Evolutionary conservation across 495 filamentous ascomycete species (phyloP), one percentile per base, ranked within the genome.

Genomic region (Penicillium egyptiacum): DNA sequence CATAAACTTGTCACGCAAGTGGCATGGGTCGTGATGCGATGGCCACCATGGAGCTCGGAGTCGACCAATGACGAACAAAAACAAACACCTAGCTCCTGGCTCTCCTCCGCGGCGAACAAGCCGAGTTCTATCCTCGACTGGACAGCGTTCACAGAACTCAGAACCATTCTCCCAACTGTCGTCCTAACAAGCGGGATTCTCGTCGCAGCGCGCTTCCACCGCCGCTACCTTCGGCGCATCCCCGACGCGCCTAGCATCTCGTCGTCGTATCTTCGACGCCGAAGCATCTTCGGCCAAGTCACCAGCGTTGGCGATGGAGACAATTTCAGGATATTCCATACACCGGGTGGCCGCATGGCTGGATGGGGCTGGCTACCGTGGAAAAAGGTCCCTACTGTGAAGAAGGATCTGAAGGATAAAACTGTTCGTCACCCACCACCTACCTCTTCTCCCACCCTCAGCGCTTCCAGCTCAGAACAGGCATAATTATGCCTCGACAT

Each of bases 281-380:
- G 91, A 56, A 89, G 82, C 50, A 61, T 98, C 48, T 86, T 93
- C 61, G 94, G 94, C 8, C 80, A 77, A 53, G 94, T 97, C 4
- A 96, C 94, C 26, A 92, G 88, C 59, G 94, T 98, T 23, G 95
- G 95, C 47, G 94, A 98, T 77, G 95, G 90, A 0, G 94, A 98
- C 67, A 91, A 91, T 59, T 97, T 98, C 69, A 84, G 91, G 50
- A 70, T 98, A 9, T 98, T 88, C 69, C 94, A 98, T 71, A 96
- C 91, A 0, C 94, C 94, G 0, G 94, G 95, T 12, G 94, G 94
- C 12, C 77, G 89, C 46, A 65, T 93, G 19, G 79, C 86, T 12
- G 94, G 94, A 48, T 98, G 95, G 95, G 92, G 87, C 12, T 96
- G 91, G 92, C 65, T 95, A 51, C 85, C 84, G 0, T 81, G 87